These are phyloP conservation scores for Mrakia hoshinonis DNA, from an alignment of 768 basidiomycete species.

Conservation along the genomic window DNA sequence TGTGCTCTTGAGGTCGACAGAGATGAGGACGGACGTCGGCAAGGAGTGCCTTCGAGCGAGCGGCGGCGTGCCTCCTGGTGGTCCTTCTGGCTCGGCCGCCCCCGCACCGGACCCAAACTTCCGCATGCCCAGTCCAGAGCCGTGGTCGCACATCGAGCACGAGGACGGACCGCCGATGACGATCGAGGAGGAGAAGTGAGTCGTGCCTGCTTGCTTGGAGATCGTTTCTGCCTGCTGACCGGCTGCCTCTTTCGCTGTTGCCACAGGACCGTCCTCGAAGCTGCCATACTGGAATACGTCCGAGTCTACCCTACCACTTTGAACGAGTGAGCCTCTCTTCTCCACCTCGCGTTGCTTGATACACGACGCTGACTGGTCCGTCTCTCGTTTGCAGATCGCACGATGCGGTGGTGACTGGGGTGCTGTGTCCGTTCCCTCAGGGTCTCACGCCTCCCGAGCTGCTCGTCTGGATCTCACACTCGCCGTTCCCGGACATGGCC, in stretches of 20 bases:
- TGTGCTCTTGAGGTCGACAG: not conserved
- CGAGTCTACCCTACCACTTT: slow-evolving; percentile 15
- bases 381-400: not conserved
- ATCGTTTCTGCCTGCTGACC: not conserved
- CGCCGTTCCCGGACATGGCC: slow-evolving; percentile 15
- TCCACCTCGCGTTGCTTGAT: not conserved
- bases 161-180: not conserved
- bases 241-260: not conserved
- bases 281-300: slow-evolving; percentile 16
- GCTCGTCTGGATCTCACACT: slow-evolving; percentile 27
- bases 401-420: not conserved
- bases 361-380: not conserved
- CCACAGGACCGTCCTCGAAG: slow-evolving; percentile 3
- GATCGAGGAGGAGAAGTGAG: slow-evolving; percentile 17
- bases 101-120: not conserved
- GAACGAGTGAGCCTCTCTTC: not conserved
- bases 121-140: not conserved
- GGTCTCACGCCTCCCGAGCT: slow-evolving; percentile 19
- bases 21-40: slow-evolving; percentile 11
- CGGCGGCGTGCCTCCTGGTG: too few species aligned
- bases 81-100: not conserved
- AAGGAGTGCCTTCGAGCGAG: not conserved
- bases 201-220: not conserved
- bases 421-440: slow-evolving; percentile 2
- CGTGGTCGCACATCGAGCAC: not conserved